These are phyloP conservation scores for Pseudozyma sp. DNA, from an alignment of 1,284 basidiomycete genomes.

Conservation along the genomic window DNA sequence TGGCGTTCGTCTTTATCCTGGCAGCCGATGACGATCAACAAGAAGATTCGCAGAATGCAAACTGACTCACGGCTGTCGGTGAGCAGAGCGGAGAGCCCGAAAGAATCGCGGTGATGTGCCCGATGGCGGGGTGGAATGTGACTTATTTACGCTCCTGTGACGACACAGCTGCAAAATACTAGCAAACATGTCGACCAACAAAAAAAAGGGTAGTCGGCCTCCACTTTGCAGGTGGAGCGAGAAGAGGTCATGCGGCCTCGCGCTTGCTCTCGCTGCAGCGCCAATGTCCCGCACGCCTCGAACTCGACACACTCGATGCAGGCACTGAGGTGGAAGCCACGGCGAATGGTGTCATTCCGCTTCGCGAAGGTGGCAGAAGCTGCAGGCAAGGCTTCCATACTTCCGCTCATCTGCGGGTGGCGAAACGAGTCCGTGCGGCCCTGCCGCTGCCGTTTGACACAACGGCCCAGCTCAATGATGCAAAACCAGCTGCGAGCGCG, in stretches of 20 bases:
- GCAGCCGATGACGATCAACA: conserved; percentile 3
- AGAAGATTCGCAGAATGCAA: not conserved
- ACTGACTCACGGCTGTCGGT: too few relatives aligned
- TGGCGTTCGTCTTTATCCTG: not conserved
- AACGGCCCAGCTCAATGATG: not conserved
- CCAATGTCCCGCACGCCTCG: not conserved
- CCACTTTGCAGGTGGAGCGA: conserved; percentile 12
- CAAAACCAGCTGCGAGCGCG: conserved; percentile 2
- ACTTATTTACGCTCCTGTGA: not conserved
- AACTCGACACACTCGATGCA: not conserved
- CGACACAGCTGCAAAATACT: conserved; percentile 10
- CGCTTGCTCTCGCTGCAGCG: not conserved
- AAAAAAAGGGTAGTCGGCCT: conserved; percentile 14
- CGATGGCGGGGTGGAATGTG: too few relatives aligned
- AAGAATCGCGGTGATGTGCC: too few relatives aligned
- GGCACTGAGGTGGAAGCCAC: too few relatives aligned
- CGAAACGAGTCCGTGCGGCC: not conserved
- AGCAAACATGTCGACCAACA: too few relatives aligned
- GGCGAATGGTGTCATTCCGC: conserved; percentile 17
- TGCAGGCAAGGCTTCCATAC: not conserved
- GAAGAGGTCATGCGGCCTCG: too few relatives aligned
- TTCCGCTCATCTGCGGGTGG: not conserved
- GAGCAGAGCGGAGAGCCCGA: too few relatives aligned
- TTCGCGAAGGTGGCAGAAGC: not conserved
- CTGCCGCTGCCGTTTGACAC: not conserved